phyloP scores from a whole-genome alignment of 768 basidiomycete species.

The Boletus eberwhitei region DNA sequence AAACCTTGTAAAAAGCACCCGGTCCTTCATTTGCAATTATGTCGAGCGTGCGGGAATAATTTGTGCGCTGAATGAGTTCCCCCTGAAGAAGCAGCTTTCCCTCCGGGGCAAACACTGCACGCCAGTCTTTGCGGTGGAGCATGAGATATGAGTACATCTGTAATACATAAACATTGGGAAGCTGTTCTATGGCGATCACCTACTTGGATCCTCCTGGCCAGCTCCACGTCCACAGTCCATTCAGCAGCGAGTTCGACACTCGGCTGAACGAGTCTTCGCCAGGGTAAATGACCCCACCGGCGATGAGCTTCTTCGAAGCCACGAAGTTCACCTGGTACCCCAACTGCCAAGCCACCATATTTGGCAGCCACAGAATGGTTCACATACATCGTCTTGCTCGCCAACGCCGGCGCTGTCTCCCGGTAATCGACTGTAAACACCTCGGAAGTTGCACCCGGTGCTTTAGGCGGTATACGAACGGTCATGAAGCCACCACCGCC shows the following conservation, averaged over 20 bases:
- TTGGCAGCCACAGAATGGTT: conserved; percentile 48
- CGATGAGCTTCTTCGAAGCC: conserved; percentile 83
- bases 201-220: conserved; percentile 71
- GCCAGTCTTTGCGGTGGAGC: conserved; percentile 71
- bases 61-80: conserved; percentile 65
- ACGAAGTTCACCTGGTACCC: conserved; percentile 85
- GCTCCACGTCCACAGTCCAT: conserved; percentile 76
- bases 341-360: conserved; percentile 84
- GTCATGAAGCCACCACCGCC: conserved; percentile 90
- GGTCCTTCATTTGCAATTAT: conserved; percentile 74
- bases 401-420: conserved; percentile 74
- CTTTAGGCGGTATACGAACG: conserved; percentile 64
- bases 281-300: conserved; percentile 78
- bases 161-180: neutral
- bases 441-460: conserved; percentile 44
- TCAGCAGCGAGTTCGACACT: conserved; percentile 70
- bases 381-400: conserved; percentile 77
- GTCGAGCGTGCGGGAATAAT: conserved; percentile 74
- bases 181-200: conserved; percentile 19
- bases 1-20: conserved; percentile 77
- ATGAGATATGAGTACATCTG: conserved; percentile 54
- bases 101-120: conserved; percentile 74
- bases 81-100: conserved; percentile 73
- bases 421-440: conserved; percentile 83
- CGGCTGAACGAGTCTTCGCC: conserved; percentile 76